Evolutionary conservation across 768 basidiomycete species (phyloP), one percentile per base, ranked within the genome.

Genomic region (Pulveroboletus sp.): DNA sequence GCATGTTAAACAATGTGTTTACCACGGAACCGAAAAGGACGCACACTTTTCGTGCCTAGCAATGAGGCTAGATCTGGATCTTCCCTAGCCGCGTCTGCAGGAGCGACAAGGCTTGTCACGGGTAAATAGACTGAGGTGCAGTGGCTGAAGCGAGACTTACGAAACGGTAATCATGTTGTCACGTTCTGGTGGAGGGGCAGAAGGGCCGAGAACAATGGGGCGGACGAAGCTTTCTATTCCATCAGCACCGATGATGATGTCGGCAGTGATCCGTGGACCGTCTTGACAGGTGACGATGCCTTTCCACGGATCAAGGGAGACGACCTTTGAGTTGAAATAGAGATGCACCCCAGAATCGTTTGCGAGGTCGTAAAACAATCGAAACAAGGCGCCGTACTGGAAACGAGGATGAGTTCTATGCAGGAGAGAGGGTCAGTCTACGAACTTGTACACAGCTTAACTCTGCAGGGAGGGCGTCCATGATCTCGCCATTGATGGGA

Each of bases 231-330:
- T 82, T 27, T 67, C 59, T n/a, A 69, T 70, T 9, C 84, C 83
- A 61, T 85, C 84, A 4, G 84, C 84, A 11, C 79, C 82, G 5
- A 85, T 69, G 34, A 85, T 63, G 23, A 84, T 59, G 55, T 85
- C 82, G 0, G 75, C 76, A 13, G 56, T 48, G 10, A 80, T 43
- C 5, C 56, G 64, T 42, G 73, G 70, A 11, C 79, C 81, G 34
- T 62, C 69, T 17, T 69, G 65, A 2, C 73, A 69, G 8, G 67
- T 63, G 4, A 65, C 53, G 0, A 34, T 39, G 6, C 62, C 62
- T 7, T 63, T 39, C 51, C 73, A 70, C 5, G 59, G 60, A 38
- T 72, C 64, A 4, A 69, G 48, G 0, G 60, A 56, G 12, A 72
- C 62, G 43, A 77, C 73, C 39, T 59, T 56, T 4, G 68, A 50